Evolutionary conservation across 257 asterid species (phyloP).

Genomic region (Lithospermum erythrorhizon): DNA sequence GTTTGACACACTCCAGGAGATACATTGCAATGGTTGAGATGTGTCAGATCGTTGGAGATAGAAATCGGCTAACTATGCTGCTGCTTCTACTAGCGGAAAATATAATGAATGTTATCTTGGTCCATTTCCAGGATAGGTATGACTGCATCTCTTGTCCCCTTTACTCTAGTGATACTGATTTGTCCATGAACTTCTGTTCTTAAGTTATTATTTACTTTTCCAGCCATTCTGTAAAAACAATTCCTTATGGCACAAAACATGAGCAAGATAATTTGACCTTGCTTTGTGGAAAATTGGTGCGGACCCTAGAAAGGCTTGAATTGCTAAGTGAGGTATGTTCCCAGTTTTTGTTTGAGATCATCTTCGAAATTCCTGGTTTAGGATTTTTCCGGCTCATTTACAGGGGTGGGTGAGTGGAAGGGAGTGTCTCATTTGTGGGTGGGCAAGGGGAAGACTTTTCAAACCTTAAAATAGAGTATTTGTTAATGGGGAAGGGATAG

Average conservation of each 20-base stretch:
- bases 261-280: constrained; percentile 42
- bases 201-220: constrained; percentile 13
- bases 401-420: not conserved
- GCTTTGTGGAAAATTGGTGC: constrained; percentile 52
- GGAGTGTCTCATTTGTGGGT: not conserved
- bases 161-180: constrained; percentile 2
- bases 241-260: constrained; percentile 22
- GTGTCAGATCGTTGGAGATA: constrained; percentile 69
- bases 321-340: constrained; percentile 57
- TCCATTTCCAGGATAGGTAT: constrained; percentile 85
- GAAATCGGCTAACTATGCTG: constrained; percentile 58
- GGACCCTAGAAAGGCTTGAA: constrained; percentile 74
- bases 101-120: constrained; percentile 68
- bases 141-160: constrained; percentile 3
- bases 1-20: constrained; percentile 40
- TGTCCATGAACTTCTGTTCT: constrained; percentile 6
- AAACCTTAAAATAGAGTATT: too few species aligned
- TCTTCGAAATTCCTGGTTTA: not conserved
- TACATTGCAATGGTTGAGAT: constrained; percentile 71
- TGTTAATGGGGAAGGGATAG: too few species aligned
- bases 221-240: constrained; percentile 27
- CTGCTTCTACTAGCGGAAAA: constrained; percentile 73
- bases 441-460: too few species aligned
- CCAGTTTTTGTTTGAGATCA: not conserved
- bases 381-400: not conserved